Base-by-base conservation (phyloP, 257 asterid species). In the Solanum chilense region DNA sequence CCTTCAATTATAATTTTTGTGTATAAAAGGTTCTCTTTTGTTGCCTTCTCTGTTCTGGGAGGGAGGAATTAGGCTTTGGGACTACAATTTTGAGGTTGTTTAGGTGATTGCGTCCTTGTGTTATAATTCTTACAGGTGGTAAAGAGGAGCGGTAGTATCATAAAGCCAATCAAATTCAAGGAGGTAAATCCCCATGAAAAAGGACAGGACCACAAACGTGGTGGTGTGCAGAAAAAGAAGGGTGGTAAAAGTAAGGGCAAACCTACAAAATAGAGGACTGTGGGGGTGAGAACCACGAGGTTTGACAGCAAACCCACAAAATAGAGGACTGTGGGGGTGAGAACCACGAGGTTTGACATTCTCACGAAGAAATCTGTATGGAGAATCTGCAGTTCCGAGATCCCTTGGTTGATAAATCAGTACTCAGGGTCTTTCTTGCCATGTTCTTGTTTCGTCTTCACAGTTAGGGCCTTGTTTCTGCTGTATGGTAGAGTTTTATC, bases 121-220 rank as follows among this genome's bases (percentile, higher is more conserved):
- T 41, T 69, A 8, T 14, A 12, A 33, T 80, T 49, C 58, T 87
- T 12, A 81, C 94, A 96, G 99, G 98, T 96, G 93, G 94, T 94
- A 83, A 96, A 93, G 97, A 93, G 87, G 83, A 76, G 97, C 44
- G 99, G 99, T 84, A 82, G 91, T 33, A 95, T 91, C 76, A 94
- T 96, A 91, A 93, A 93, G 89, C 99, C 99, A 11, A 93, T 96
- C 73, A 81, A 90, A 89, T 93, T 86, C 85, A 90, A 93, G 92
- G 98, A 96, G 82, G 86, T 92, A 44, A 87, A 93, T 77, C 88
- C 91, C 81, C 93, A 90, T 14, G 96, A 92, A 60, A 92, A 90
- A 91, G 89, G 85, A 25, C 94, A 88, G 80, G 87, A 83, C 73
- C 88, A 71, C 69, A 86, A 86, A 62, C 74, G 45, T 23, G 88